These are phyloP conservation scores for Peronosclerospora sorghi DNA, from an alignment of 352 stramenopile genomes.

Conservation along the genomic window DNA sequence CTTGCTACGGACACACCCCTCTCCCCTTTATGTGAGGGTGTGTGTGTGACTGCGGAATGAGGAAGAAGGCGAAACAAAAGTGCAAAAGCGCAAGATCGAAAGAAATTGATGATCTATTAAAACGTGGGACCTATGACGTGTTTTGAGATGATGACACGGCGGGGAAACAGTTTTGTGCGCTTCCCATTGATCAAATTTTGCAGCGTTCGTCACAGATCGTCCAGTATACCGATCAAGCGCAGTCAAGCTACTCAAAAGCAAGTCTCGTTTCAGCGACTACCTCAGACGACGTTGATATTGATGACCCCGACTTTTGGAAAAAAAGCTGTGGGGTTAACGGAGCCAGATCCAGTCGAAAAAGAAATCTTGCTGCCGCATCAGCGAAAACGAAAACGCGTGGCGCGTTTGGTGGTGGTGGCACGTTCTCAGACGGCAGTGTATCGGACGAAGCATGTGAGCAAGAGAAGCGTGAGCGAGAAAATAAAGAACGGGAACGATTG, in stretches of 20 bases:
- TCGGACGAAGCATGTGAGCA: slow-evolving; percentile 48
- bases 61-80: slow-evolving; percentile 58
- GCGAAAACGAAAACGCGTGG: slow-evolving; percentile 76
- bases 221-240: slow-evolving; percentile 75
- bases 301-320: slow-evolving; percentile 99
- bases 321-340: slow-evolving; percentile 90
- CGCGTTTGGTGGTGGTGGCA: slow-evolving; percentile 54
- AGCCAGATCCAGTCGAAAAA: slow-evolving; percentile 54
- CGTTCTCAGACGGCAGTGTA: slow-evolving; percentile 57
- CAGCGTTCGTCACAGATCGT: slow-evolving; percentile 78
- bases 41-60: slow-evolving; percentile 85
- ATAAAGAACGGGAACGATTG: slow-evolving; percentile 35
- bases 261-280: slow-evolving; percentile 86
- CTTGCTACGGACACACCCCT: no score
- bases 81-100: slow-evolving; percentile 75
- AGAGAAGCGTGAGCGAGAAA: slow-evolving; percentile 37
- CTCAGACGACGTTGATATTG: slow-evolving; percentile 92
- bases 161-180: slow-evolving; percentile 91
- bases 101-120: slow-evolving; percentile 87
- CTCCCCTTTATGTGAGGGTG: no score
- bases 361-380: slow-evolving; percentile 63
- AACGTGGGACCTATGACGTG: slow-evolving; percentile 86
- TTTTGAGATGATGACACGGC: slow-evolving; percentile 87
- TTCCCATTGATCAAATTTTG: slow-evolving; percentile 98
- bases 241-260: slow-evolving; percentile 87